phyloP scores from a whole-genome alignment of 441 rosid species.

The Arabidopsis hybrid region DNA sequence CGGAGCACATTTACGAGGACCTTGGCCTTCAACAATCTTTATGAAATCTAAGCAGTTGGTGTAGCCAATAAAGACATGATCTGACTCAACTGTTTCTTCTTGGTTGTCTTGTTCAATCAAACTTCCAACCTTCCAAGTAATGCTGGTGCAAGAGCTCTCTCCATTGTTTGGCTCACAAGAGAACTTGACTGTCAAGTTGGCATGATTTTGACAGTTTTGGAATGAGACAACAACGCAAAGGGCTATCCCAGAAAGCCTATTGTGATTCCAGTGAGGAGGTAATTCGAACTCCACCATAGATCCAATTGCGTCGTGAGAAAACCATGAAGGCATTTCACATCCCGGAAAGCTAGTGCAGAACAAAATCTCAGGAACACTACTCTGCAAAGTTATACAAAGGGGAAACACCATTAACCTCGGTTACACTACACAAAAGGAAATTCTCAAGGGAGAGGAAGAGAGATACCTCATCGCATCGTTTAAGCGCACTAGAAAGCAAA shows the following conservation, averaged over 20 bases:
- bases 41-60: conserved; percentile 22
- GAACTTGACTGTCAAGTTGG: conserved; percentile 12
- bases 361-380: conserved; percentile 20
- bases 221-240: conserved; percentile 30
- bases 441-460: background rate
- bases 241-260: conserved; percentile 23
- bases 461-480: conserved; percentile 22
- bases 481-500: conserved; percentile 5
- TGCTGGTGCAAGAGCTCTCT: background rate
- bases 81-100: conserved; percentile 9
- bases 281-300: conserved; percentile 25
- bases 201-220: background rate
- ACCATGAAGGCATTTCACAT: conserved; percentile 40
- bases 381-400: background rate
- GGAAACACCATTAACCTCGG: background rate
- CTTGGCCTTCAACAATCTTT: background rate
- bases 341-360: conserved; percentile 29
- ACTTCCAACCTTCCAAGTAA: conserved; percentile 33
- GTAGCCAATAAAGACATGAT: conserved; percentile 41
- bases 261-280: conserved; percentile 34
- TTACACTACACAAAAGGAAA: background rate
- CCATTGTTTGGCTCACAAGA: background rate
- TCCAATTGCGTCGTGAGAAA: conserved; percentile 18
- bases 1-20: background rate
- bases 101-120: background rate